Evolutionary conservation across 2,329 filamentous ascomycete species (phyloP).

Genomic region (Penicillium janthinellum): DNA sequence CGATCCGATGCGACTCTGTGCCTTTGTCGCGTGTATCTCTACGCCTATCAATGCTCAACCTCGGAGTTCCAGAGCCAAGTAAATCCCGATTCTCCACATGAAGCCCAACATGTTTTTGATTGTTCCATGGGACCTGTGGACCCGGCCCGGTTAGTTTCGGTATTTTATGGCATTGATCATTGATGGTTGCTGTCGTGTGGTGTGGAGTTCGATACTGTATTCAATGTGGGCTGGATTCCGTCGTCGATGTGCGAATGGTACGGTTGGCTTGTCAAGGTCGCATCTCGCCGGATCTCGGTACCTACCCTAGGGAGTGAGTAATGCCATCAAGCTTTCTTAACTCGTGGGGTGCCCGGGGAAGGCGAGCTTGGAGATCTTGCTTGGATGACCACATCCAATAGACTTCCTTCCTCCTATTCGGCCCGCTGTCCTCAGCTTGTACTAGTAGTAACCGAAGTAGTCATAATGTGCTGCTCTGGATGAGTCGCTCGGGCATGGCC

Average conservation of each 20-base stretch:
- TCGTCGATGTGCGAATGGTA: background rate
- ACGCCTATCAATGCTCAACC: background rate
- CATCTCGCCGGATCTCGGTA: background rate
- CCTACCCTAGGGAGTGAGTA: background rate
- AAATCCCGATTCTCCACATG: background rate
- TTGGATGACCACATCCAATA: too few relatives aligned
- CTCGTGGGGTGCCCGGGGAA: background rate
- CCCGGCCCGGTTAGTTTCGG: background rate
- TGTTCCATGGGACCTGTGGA: background rate
- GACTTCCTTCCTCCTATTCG: too few relatives aligned
- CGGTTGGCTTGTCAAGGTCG: background rate
- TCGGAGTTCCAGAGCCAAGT: background rate
- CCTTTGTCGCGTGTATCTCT: background rate
- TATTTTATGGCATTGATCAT: background rate
- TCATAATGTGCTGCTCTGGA: too few relatives aligned
- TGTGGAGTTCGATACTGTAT: too few relatives aligned
- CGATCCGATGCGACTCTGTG: conserved; percentile 16
- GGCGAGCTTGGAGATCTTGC: too few relatives aligned
- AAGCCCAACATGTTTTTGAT: background rate
- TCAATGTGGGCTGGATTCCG: too few relatives aligned
- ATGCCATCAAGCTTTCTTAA: background rate
- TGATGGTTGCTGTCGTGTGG: too few relatives aligned
- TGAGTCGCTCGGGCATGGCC: too few relatives aligned
- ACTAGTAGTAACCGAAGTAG: too few relatives aligned
- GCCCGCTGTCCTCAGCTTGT: too few relatives aligned